Conservation (phyloP, 257 asterid genomes). For the Nicotiana undulata region DNA sequence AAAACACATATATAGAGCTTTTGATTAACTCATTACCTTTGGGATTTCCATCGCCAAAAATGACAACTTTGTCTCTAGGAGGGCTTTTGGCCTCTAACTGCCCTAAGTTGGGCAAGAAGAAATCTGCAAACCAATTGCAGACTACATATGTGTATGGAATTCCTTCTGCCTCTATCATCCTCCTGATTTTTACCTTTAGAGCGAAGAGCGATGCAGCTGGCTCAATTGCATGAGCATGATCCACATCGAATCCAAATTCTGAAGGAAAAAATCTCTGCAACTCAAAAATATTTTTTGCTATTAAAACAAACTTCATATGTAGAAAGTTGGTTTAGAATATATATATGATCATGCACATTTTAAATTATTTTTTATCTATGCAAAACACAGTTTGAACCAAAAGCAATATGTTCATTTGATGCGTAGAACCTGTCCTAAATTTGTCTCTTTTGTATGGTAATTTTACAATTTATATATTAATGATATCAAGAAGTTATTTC, state of each 20-base stretch:
- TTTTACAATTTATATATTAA: background rate
- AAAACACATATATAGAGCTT: too few species aligned
- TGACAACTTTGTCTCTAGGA: slow-evolving; percentile 21
- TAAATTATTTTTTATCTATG: too few species aligned
- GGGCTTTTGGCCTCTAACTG: slow-evolving; percentile 43
- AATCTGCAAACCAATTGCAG: slow-evolving; percentile 49
- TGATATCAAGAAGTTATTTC: background rate
- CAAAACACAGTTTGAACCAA: background rate
- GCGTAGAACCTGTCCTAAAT: too few species aligned
- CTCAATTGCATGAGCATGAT: slow-evolving; percentile 45
- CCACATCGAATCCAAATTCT: slow-evolving; percentile 66
- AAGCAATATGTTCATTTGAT: too few species aligned
- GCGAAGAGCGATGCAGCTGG: slow-evolving; percentile 42
- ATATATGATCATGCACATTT: background rate
- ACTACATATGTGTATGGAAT: slow-evolving; percentile 51
- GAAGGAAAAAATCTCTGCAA: slow-evolving; percentile 67
- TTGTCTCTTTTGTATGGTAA: too few species aligned
- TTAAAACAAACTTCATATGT: too few species aligned
- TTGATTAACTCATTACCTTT: slow-evolving; percentile 37
- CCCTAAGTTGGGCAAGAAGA: slow-evolving; percentile 33
- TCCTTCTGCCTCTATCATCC: slow-evolving; percentile 42
- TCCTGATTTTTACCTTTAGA: slow-evolving; percentile 30
- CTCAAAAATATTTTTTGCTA: background rate
- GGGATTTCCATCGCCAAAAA: slow-evolving; percentile 62
- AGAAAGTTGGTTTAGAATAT: background rate